Evolutionary conservation across 2,329 filamentous ascomycete species (phyloP).

Genomic region (Simplicillium sp.): DNA sequence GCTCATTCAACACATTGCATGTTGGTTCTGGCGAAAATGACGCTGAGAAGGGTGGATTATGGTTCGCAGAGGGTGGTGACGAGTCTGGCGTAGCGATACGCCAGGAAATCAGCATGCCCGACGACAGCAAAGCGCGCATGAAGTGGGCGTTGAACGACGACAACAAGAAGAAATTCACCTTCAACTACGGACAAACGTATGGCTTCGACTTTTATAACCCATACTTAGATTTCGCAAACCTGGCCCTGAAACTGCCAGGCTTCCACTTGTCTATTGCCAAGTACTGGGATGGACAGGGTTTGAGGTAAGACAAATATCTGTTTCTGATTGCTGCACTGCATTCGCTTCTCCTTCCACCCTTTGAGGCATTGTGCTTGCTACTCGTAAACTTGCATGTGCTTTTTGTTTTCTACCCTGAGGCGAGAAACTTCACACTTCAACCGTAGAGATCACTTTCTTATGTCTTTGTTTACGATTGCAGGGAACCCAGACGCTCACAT

Average conservation of each 20-base stretch:
- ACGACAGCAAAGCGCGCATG: constrained; percentile 41
- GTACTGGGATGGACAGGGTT: constrained; percentile 71
- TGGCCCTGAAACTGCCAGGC: constrained; percentile 62
- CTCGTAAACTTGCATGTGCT: too few species aligned
- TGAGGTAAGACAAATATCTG: constrained; percentile 46
- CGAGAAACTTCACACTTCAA: too few species aligned
- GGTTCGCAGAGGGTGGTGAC: constrained; percentile 58
- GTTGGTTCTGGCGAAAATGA: constrained; percentile 48
- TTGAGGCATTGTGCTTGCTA: not conserved
- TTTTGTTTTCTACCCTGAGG: too few species aligned
- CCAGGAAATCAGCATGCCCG: constrained; percentile 38
- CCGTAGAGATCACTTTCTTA: constrained; percentile 10
- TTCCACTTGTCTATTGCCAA: constrained; percentile 65
- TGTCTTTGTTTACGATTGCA: constrained; percentile 9
- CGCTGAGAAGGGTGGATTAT: constrained; percentile 37
- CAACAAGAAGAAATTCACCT: constrained; percentile 43
- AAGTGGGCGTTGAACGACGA: constrained; percentile 45
- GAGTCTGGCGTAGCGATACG: constrained; percentile 41
- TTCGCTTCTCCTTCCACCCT: constrained; percentile 3
- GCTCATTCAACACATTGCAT: constrained; percentile 68
- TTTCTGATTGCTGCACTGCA: constrained; percentile 3
- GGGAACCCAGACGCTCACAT: constrained; percentile 57
- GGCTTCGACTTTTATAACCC: constrained; percentile 74
- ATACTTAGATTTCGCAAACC: constrained; percentile 75
- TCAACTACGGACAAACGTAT: constrained; percentile 43